Evolutionary conservation across 345 rosid genomes (phyloP), one percentile per base, ranked within the genome.

Genomic region (Punica granatum): DNA sequence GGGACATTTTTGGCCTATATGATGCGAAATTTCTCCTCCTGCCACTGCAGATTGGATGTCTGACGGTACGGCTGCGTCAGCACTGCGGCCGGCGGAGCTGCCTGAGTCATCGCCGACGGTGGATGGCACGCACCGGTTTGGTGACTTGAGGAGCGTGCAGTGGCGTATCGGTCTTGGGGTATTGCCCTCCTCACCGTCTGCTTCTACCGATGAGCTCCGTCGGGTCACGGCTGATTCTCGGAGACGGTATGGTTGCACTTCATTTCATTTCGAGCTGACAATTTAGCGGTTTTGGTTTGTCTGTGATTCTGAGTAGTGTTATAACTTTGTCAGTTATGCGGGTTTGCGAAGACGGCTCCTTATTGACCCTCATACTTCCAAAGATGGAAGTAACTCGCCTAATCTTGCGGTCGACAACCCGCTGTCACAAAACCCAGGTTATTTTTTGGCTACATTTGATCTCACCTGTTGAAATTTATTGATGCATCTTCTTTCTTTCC

Each of bases 341-440:
- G 76, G 83, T 69, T 73, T 90, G 73, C 80, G 97, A 71, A 87
- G 96, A 75, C 84, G 81, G 1, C 90, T 90, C 43, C 83, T 93
- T 31, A 79, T 90, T 59, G 94, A 90, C 85, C 98, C 86, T 25
- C 90, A 90, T 70, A 63, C 84, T 49, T 73, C 79, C 13, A 93
- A 87, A 77, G 87, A 79, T 69, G 82, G 83, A 73, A 78, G 78
- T 65, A 82, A 69, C 69, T 80, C 90, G 3, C 88, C 88, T 71
- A 74, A 88, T 81, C 94, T 83, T 71, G 83, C 81, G 25, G 74
- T 93, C 35, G 98, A 93, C 75, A 93, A 93, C 73, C 98, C 98
- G 31, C 79, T 93, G 31, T 93, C 98, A 8, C 98, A 87, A 82
- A 93, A 90, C 77, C 98, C 98, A 69, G 98, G 98, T 93, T 74